phyloP scores from a whole-genome alignment of 768 basidiomycete species.

The Mycena kentingensis region DNA sequence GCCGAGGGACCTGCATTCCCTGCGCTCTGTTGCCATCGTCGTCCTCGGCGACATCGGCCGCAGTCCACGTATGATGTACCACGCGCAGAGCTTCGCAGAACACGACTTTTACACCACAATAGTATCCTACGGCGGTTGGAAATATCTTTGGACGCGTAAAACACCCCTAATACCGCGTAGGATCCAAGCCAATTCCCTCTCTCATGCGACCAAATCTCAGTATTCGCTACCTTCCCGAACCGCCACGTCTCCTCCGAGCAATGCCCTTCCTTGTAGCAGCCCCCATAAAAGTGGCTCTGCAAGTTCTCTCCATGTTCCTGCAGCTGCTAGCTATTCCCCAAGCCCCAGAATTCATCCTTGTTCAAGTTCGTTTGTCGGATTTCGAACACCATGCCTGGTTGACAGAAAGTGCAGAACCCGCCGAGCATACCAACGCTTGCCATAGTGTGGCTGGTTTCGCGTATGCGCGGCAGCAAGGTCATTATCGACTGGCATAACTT shows the following conservation, averaged over 20 bases:
- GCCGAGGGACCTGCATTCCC: constrained; percentile 40
- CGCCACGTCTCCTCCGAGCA: constrained; percentile 50
- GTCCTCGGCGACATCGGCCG: constrained; percentile 96
- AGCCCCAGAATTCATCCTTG: constrained; percentile 83
- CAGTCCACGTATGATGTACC: constrained; percentile 98
- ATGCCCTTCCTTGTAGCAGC: constrained; percentile 74
- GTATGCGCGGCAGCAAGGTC: constrained; percentile 74
- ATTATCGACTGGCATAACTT: constrained; percentile 99
- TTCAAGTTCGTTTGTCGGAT: constrained; percentile 66
- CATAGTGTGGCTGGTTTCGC: constrained; percentile 74
- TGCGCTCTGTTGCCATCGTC: constrained; percentile 81
- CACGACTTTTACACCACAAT: constrained; percentile 76
- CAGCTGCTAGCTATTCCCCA: constrained; percentile 60
- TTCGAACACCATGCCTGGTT: neutral
- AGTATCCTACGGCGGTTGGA: constrained; percentile 82
- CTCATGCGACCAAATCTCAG: constrained; percentile 66
- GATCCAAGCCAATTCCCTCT: constrained; percentile 74
- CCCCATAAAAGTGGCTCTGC: constrained; percentile 78
- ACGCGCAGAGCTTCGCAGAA: constrained; percentile 88
- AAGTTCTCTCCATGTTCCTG: constrained; percentile 62
- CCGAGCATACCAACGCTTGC: constrained; percentile 94
- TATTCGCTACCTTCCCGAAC: constrained; percentile 67
- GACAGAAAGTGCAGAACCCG: constrained; percentile 79
- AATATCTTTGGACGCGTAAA: neutral
- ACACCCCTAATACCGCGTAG: constrained; percentile 40